Evolutionary conservation across 2,329 filamentous ascomycete genomes (phyloP).

Genomic region (Fusarium abutilonis): DNA sequence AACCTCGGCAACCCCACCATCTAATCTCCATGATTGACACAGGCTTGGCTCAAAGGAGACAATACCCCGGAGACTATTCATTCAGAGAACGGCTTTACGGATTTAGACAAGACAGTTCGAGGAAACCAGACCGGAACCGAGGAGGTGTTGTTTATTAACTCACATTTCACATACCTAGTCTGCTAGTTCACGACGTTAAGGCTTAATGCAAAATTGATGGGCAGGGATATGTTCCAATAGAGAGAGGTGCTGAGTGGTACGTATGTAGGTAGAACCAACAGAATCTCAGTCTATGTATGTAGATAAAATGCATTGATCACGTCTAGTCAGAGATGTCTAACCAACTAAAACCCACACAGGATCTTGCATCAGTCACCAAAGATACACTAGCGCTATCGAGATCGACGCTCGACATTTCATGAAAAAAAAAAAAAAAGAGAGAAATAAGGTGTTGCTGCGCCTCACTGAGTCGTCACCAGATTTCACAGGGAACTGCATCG

Average conservation of each 20-base stretch:
- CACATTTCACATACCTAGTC: neutral
- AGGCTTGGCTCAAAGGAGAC: constrained; percentile 33
- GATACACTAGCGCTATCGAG: constrained; percentile 30
- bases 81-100: constrained; percentile 25
- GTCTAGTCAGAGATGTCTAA: neutral
- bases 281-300: neutral
- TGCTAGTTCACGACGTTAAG: neutral
- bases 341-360: constrained; percentile 14
- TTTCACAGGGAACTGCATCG: neutral
- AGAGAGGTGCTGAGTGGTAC: constrained; percentile 1
- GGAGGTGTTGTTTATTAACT: constrained; percentile 2
- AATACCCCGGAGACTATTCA: constrained; percentile 25
- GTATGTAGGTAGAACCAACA: neutral
- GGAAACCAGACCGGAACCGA: constrained; percentile 23
- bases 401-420: constrained; percentile 32
- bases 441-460: constrained; percentile 37
- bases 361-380: constrained; percentile 34
- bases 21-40: constrained; percentile 18
- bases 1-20: constrained; percentile 29
- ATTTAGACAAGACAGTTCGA: constrained; percentile 11
- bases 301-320: neutral
- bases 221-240: neutral
- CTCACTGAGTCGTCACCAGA: constrained; percentile 32
- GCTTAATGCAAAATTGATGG: neutral
- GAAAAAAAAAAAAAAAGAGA: neutral